Base-by-base conservation (phyloP, 495 filamentous ascomycete species). In the Trichoderma gamsii region DNA sequence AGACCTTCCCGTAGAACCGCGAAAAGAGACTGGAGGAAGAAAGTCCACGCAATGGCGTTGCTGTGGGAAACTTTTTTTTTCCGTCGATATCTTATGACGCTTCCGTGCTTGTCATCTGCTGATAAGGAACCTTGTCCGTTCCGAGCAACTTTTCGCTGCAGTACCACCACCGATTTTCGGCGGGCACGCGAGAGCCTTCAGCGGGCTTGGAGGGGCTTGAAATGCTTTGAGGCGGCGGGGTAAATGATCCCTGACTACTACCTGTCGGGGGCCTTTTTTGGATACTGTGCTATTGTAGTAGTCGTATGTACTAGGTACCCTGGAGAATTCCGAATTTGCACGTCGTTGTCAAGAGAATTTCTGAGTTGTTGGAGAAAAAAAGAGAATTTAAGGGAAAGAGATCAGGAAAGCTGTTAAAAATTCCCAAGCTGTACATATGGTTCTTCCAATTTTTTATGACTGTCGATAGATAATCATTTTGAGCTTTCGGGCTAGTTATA, bases 41-140 rank as follows among this genome's bases (percentile, higher is more conserved):
- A 9, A 61, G 25, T 7, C 27, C 27, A 21, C 16, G 25, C 9
- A 61, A 61, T 12, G 25, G 9, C 29, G 16, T 13, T 13, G 56
- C n/a, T 61, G 56, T 61, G 56, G 23, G 56, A 61, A 61, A 61
- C 56, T 61, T 61, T 61, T 61, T 61, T 61, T 61, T 61, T 61
- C 29, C 29, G 9, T 61, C 16, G 56, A 32, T 61, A 32, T 29
- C 56, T 29, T 29, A 29, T 61, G 56, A 32, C 23, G 56, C 56
- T 29, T 32, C n/a, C 25, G 35, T 38, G 35, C 35, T 38, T 38
- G 35, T 38, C 11, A 25, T 18, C n/a, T 29, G 25, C 56, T 21
- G 56, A 61, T 61, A 61, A 61, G 56, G 56, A 29, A 32, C 12
- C 25, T 29, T 61, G 12, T 38, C 35, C 35, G 35, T 0, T 15